phyloP scores from a whole-genome alignment of 768 basidiomycete genomes.

The Cubamyces sp. region DNA sequence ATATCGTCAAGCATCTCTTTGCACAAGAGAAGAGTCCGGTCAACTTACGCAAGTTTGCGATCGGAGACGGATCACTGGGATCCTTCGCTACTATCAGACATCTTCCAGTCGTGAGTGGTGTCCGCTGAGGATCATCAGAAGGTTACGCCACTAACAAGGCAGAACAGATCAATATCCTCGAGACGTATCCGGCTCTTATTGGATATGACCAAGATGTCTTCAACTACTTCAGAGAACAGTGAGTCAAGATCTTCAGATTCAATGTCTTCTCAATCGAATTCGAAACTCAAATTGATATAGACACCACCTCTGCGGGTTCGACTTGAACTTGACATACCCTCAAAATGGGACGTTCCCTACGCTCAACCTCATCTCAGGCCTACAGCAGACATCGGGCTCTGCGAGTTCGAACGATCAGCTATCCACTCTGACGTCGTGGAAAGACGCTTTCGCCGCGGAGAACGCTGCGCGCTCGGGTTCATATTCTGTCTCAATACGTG shows the following conservation, averaged over 20 bases:
- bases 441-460: slow-evolving; percentile 8
- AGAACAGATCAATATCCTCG: slow-evolving; percentile 55
- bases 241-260: slow-evolving; percentile 44
- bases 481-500: not conserved
- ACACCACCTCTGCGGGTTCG: slow-evolving; percentile 60
- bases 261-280: not conserved
- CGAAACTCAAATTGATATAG: slow-evolving; percentile 37
- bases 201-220: slow-evolving; percentile 68
- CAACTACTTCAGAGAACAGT: slow-evolving; percentile 72
- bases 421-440: slow-evolving; percentile 6
- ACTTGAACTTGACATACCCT: slow-evolving; percentile 71
- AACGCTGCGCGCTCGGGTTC: not conserved
- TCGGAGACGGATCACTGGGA: slow-evolving; percentile 66
- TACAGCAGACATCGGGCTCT: not conserved
- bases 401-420: not conserved
- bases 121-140: too few species aligned
- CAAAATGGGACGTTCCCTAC: slow-evolving; percentile 56
- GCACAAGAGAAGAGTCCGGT: slow-evolving; percentile 63
- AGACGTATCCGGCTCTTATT: slow-evolving; percentile 76
- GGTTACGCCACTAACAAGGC: not conserved
- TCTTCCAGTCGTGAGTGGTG: slow-evolving; percentile 36
- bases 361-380: slow-evolving; percentile 13
- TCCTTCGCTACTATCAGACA: slow-evolving; percentile 19
- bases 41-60: slow-evolving; percentile 64
- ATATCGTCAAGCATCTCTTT: slow-evolving; percentile 74